Evolutionary conservation across 805 yeast genomes (phyloP), one percentile per base, ranked within the genome.

Genomic region (Suhomyces sp.): DNA sequence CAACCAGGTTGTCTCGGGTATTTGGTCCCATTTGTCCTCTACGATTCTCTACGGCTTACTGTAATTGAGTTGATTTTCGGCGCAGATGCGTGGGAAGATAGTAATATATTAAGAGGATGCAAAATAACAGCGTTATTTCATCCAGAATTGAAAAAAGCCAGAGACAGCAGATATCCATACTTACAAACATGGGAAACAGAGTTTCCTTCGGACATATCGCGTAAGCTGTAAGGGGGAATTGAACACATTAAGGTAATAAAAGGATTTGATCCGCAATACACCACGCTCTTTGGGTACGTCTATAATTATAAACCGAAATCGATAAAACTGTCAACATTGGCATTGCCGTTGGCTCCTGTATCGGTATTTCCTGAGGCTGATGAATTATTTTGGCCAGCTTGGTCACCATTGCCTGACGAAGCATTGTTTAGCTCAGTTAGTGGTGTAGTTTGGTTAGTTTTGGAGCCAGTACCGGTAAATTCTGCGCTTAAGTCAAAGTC

Each of bases 241-340:
- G 36, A 33, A 33, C 5, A 33, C 17, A 33, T 33, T 33, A 33
- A 33, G 36, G 36, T 33, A 33, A 33, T 33, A 33, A 6, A 33
- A n/a, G 17, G 7, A 33, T 12, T 29, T n/a, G 36, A 33, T 33
- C 17, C 5, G 33, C 36, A 17, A 33, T 33, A 33, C 36, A n/a
- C n/a, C 42, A 17, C 10, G 42, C 24, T 38, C 24, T 38, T 38
- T 12, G 33, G 13, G 24, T 13, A 17, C 42, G 22, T 19, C 24
- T 29, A 15, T 29, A 29, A 13, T 44, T 40, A 46, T 35, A 44
- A 36, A 22, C 59, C 59, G 47, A 55, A 57, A 44, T 57, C 60
- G 35, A 65, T 62, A 40, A 62, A 65, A 38, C 57, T 60, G 40
- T 65, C 69, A n/a, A 59, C 64, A 22, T 60, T 59, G 33, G 55